Percentiles rank a stretch among this genome's conserved stretches.
These are phyloP conservation scores for Rossbeevera mucosa DNA, from an alignment of 768 basidiomycete species.

Conservation along the genomic window DNA sequence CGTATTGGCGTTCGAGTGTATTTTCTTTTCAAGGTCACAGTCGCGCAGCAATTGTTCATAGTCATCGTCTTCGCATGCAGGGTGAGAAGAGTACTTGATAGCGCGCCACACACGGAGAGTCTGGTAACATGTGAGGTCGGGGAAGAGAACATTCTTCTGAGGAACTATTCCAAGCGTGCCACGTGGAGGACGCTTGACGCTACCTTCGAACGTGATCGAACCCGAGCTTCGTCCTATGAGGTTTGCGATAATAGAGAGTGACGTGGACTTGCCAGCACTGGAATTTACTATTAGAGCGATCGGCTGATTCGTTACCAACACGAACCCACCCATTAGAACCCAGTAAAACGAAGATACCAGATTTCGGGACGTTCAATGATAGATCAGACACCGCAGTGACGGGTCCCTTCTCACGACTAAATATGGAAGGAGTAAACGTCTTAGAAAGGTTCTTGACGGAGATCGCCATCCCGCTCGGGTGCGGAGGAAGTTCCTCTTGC, in stretches of 20 bases:
- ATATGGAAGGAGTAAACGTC: slow-evolving; percentile 47
- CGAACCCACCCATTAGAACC: slow-evolving; percentile 61
- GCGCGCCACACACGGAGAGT: slow-evolving; percentile 69
- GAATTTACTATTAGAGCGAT: slow-evolving; percentile 2
- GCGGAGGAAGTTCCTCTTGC: slow-evolving; percentile 15
- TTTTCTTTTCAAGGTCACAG: slow-evolving; percentile 70
- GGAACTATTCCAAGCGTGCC: slow-evolving; percentile 74
- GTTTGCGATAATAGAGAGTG: slow-evolving; percentile 62
- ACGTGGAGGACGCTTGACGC: slow-evolving; percentile 48
- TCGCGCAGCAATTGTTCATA: slow-evolving; percentile 60
- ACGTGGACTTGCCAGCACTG: slow-evolving; percentile 76
- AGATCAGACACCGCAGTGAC: slow-evolving; percentile 66
- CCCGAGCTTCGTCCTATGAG: slow-evolving; percentile 58
- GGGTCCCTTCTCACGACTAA: slow-evolving; percentile 41
- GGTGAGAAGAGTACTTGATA: slow-evolving; percentile 56
- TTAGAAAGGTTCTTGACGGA: slow-evolving; percentile 59
- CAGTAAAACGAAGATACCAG: slow-evolving; percentile 72
- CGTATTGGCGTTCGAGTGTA: slow-evolving; percentile 58
- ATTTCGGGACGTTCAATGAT: slow-evolving; percentile 62
- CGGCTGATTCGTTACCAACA: neutral
- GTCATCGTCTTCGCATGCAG: slow-evolving; percentile 45
- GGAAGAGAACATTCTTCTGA: slow-evolving; percentile 80
- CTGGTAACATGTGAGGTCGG: slow-evolving; percentile 70
- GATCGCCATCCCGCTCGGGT: slow-evolving; percentile 47
- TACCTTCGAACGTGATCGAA: slow-evolving; percentile 51